phyloP scores from a whole-genome alignment of 2,329 filamentous ascomycete species.

The Hymenoscyphus linearis region DNA sequence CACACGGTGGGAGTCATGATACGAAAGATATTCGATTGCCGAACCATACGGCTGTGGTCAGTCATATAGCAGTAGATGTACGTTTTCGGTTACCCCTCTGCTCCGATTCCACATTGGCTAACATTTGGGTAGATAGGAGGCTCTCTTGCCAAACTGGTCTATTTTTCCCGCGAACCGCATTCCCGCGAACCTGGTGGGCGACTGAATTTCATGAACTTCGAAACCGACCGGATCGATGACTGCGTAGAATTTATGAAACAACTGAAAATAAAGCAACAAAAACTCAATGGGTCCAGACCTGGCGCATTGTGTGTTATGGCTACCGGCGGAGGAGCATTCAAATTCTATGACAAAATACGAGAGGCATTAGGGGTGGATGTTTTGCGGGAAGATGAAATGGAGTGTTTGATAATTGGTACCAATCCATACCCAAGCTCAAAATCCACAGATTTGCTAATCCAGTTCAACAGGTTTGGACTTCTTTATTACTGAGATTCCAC shows the following conservation, averaged over 20 bases:
- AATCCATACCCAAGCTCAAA: neutral
- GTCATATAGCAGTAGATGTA: slow-evolving; percentile 95
- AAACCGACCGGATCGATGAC: slow-evolving; percentile 89
- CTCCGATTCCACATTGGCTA: slow-evolving; percentile 4
- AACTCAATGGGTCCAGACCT: slow-evolving; percentile 65
- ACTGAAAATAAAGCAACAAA: slow-evolving; percentile 75
- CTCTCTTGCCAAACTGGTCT: slow-evolving; percentile 92
- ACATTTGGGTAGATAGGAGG: slow-evolving; percentile 70
- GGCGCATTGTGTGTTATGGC: slow-evolving; percentile 86
- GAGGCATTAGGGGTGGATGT: slow-evolving; percentile 83
- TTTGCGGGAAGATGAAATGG: slow-evolving; percentile 94
- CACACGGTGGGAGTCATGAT: slow-evolving; percentile 53
- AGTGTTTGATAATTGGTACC: slow-evolving; percentile 86
- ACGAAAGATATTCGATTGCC: slow-evolving; percentile 93
- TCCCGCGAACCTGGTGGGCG: slow-evolving; percentile 78
- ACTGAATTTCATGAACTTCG: slow-evolving; percentile 92
- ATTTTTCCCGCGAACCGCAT: slow-evolving; percentile 85
- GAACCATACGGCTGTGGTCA: slow-evolving; percentile 91
- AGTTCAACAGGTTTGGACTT: slow-evolving; percentile 73
- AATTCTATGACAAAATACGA: slow-evolving; percentile 89
- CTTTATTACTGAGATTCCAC: slow-evolving; percentile 96
- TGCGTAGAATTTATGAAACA: slow-evolving; percentile 89
- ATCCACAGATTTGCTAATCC: slow-evolving; percentile 3
- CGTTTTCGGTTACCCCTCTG: slow-evolving; percentile 34
- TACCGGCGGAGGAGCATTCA: slow-evolving; percentile 91